A percentile compares a stretch with the other conserved stretches of the same genome.
phyloP scores from a whole-genome alignment of 2,329 filamentous ascomycete genomes.

The Sporothrix pseudoabietina region DNA sequence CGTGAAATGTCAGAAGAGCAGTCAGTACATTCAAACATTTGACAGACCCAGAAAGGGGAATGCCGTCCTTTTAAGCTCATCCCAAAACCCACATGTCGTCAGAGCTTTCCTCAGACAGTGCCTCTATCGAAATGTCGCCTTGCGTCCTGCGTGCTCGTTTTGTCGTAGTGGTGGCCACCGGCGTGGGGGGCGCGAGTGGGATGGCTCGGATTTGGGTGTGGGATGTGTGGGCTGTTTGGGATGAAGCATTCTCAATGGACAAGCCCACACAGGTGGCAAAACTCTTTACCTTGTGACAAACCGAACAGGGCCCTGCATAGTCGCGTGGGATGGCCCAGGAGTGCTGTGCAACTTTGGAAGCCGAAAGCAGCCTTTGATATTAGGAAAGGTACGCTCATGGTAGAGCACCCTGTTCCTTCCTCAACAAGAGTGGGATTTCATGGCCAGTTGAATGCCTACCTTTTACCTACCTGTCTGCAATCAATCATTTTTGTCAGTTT shows the following conservation, averaged over 20 bases:
- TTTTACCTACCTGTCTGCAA: too few relatives aligned
- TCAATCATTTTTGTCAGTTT: too few relatives aligned
- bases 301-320: background rate
- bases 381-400: too few relatives aligned
- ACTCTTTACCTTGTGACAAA: background rate
- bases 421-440: too few relatives aligned
- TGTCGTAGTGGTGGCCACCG: conserved; percentile 26
- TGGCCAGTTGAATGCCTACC: too few relatives aligned
- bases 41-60: background rate
- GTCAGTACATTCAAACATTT: background rate
- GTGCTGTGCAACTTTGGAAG: too few relatives aligned
- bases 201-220: conserved; percentile 6
- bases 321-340: background rate
- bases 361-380: too few relatives aligned
- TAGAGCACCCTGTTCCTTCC: too few relatives aligned
- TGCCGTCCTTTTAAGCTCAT: conserved; percentile 19
- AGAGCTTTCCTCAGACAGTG: background rate
- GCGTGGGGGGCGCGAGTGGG: conserved; percentile 27
- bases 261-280: too few relatives aligned
- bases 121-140: background rate
- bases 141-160: conserved; percentile 12
- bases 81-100: conserved; percentile 18
- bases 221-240: conserved; percentile 22
- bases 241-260: conserved; percentile 17
- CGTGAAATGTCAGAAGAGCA: background rate